A percentile compares a stretch with the other conserved stretches of the same genome.
Evolutionary conservation across 257 asterid species (phyloP).

Genomic region (Gentiana straminea): DNA sequence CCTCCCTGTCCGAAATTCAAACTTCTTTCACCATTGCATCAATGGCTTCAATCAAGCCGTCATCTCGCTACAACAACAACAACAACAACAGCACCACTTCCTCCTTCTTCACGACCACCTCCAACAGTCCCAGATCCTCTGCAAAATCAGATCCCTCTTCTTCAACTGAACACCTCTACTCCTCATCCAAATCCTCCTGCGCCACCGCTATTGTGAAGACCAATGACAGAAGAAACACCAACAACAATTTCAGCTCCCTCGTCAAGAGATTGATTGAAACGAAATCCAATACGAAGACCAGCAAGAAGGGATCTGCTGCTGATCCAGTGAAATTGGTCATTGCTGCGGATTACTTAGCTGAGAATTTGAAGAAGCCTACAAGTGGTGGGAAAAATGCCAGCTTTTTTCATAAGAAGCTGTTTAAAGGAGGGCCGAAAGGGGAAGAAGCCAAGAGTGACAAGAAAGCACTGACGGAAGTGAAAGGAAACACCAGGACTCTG

Average conservation of each 20-base stretch:
- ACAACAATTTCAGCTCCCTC: slow-evolving; percentile 42
- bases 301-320: slow-evolving; percentile 14
- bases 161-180: slow-evolving; percentile 29
- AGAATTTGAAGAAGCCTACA: slow-evolving; percentile 55
- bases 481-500: slow-evolving; percentile 71
- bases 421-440: slow-evolving; percentile 56
- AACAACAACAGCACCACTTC: slow-evolving; percentile 12
- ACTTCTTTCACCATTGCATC: not conserved
- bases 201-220: slow-evolving; percentile 38
- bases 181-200: not conserved
- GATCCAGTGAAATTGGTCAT: slow-evolving; percentile 18
- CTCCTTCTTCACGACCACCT: not conserved
- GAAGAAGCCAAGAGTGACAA: slow-evolving; percentile 46
- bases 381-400: slow-evolving; percentile 29
- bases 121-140: slow-evolving; percentile 35
- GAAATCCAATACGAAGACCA: slow-evolving; percentile 22
- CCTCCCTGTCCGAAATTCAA: not conserved
- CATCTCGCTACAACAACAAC: slow-evolving; percentile 48
- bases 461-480: slow-evolving; percentile 79
- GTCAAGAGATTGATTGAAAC: slow-evolving; percentile 62
- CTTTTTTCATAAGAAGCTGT: slow-evolving; percentile 73
- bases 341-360: slow-evolving; percentile 52
- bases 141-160: slow-evolving; percentile 69
- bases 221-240: not conserved
- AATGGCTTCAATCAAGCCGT: slow-evolving; percentile 72